A percentile compares a stretch with the other conserved stretches of the same genome.
These are phyloP conservation scores for Apiotrichum gamsii DNA, from an alignment of 1,284 basidiomycete species.

Conservation along the genomic window DNA sequence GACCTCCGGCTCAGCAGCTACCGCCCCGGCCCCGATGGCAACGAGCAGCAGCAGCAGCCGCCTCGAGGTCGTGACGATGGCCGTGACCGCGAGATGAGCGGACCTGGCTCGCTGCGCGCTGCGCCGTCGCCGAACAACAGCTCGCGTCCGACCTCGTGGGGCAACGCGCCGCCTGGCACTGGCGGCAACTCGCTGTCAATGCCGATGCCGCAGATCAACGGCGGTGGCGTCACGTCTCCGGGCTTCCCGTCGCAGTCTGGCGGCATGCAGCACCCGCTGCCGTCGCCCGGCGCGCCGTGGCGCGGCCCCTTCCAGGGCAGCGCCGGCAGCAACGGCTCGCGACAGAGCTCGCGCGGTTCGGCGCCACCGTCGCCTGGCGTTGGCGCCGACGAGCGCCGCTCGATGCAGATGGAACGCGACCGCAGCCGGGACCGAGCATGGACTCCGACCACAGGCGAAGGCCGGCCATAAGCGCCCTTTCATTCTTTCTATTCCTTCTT, in stretches of 20 bases:
- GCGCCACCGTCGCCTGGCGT: slow-evolving; percentile 36
- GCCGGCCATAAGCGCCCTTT: background rate
- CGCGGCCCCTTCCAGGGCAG: slow-evolving; percentile 36
- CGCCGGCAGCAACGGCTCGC: slow-evolving; percentile 38
- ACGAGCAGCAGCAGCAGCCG: slow-evolving; percentile 4
- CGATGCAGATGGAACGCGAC: slow-evolving; percentile 37
- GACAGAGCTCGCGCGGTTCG: slow-evolving; percentile 44
- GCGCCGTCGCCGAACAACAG: background rate
- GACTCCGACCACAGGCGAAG: slow-evolving; percentile 21
- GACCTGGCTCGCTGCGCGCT: background rate
- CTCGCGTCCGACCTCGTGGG: slow-evolving; percentile 11
- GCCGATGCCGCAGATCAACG: slow-evolving; percentile 14
- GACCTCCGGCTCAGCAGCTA: slow-evolving; percentile 23
- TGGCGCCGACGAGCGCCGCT: slow-evolving; percentile 23
- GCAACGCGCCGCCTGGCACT: slow-evolving; percentile 1
- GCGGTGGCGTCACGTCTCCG: background rate
- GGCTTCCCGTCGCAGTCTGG: background rate
- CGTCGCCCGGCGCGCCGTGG: slow-evolving; percentile 22
- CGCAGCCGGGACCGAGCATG: slow-evolving; percentile 32
- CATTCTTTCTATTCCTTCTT: background rate
- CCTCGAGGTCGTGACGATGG: slow-evolving; percentile 1
- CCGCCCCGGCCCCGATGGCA: slow-evolving; percentile 20
- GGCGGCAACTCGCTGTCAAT: slow-evolving; percentile 1
- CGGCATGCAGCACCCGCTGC: background rate
- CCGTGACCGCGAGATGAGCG: background rate